These are phyloP conservation scores for Plasmodium sp. DNA, from an alignment of 169 alveolate species.

Conservation along the genomic window DNA sequence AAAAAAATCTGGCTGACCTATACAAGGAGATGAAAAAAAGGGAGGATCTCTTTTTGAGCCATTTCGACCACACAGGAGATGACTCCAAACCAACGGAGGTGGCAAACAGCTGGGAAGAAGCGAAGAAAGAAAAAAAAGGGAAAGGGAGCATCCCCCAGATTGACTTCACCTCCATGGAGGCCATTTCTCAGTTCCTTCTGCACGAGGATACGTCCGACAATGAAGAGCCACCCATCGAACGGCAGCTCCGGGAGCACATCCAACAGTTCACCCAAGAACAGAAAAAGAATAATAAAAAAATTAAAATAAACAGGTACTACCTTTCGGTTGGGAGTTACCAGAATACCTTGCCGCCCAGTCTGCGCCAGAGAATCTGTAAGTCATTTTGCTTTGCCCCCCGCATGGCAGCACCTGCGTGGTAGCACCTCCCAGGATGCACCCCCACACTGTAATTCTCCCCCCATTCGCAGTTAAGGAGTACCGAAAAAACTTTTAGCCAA, in stretches of 20 bases:
- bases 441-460: neutral
- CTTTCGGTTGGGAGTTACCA: neutral
- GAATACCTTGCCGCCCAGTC: constrained; percentile 62
- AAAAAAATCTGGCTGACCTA: constrained; percentile 4
- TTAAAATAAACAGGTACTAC: constrained; percentile 34
- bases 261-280: constrained; percentile 38
- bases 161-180: constrained; percentile 37
- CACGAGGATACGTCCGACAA: neutral
- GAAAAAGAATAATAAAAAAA: constrained; percentile 47
- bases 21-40: constrained; percentile 58
- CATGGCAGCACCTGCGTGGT: neutral
- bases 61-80: constrained; percentile 10
- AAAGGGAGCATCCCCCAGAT: neutral
- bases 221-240: neutral
- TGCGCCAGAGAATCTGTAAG: constrained; percentile 39
- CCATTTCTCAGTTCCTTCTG: constrained; percentile 4
- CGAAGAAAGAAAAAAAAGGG: neutral
- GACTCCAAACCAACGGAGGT: constrained; percentile 1
- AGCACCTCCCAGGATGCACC: neutral
- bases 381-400: neutral
- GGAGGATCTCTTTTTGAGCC: constrained; percentile 40
- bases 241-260: constrained; percentile 6
- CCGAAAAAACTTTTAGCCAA: neutral
- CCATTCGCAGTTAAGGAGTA: constrained; percentile 52
- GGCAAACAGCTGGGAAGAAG: neutral